Conservation (phyloP, 441 rosid genomes). For the Iberis amara region DNA sequence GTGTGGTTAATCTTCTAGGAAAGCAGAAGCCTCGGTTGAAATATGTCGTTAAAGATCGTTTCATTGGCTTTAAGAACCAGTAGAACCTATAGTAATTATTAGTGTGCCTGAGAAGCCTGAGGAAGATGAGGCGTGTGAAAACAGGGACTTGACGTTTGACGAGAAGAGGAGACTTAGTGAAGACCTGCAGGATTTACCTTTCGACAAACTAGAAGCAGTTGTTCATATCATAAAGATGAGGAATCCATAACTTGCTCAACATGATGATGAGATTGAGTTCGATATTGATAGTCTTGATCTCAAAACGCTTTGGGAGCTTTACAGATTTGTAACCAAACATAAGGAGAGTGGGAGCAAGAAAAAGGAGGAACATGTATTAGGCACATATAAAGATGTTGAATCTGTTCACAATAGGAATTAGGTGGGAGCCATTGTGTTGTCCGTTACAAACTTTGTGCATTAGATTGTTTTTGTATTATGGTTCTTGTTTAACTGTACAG, state of each 20-base stretch:
- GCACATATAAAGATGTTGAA: constrained; percentile 39
- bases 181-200: constrained; percentile 61
- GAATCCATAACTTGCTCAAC: constrained; percentile 57
- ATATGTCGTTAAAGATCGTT: too few species aligned
- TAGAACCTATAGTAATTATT: constrained; percentile 31
- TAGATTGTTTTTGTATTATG: constrained; percentile 26
- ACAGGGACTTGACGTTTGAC: constrained; percentile 58
- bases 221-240: constrained; percentile 64
- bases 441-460: constrained; percentile 18
- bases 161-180: constrained; percentile 65
- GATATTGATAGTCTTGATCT: constrained; percentile 84
- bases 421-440: constrained; percentile 35
- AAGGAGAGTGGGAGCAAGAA: constrained; percentile 43
- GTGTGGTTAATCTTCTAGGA: too few species aligned
- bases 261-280: constrained; percentile 90
- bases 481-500: constrained; percentile 29
- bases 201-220: constrained; percentile 48
- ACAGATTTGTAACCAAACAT: constrained; percentile 51
- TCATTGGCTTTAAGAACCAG: too few species aligned
- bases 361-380: constrained; percentile 44
- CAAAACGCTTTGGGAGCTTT: constrained; percentile 88
- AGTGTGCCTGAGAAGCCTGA: constrained; percentile 32
- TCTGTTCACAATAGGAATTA: constrained; percentile 34
- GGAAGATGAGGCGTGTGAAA: constrained; percentile 34
- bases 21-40: too few species aligned